phyloP scores from a whole-genome alignment of 2,329 filamentous ascomycete species.

The Blastomyces gilchristii region DNA sequence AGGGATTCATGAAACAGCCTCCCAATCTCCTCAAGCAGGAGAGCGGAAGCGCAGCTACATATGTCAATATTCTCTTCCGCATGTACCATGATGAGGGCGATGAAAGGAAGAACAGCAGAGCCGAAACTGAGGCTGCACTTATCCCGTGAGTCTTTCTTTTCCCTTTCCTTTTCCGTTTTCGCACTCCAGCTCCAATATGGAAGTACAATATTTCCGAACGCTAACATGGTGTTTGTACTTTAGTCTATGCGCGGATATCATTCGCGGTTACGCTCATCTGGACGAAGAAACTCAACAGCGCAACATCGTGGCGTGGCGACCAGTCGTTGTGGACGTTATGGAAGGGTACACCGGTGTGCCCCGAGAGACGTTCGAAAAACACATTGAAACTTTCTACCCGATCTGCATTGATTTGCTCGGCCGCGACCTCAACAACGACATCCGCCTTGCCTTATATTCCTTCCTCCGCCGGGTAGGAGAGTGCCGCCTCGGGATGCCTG shows the following conservation, averaged over 20 bases:
- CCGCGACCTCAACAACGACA: constrained; percentile 69
- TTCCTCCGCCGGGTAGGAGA: constrained; percentile 78
- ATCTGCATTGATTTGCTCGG: constrained; percentile 70
- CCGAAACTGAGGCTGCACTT: constrained; percentile 79
- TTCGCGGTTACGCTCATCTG: constrained; percentile 70
- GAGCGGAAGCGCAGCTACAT: constrained; percentile 81
- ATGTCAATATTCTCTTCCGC: constrained; percentile 87
- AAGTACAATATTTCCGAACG: not conserved
- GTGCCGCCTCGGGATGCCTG: constrained; percentile 45
- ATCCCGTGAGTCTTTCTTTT: constrained; percentile 52
- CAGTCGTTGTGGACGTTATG: constrained; percentile 91
- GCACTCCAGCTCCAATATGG: not conserved
- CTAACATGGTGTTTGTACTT: constrained; percentile 16
- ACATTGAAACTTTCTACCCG: constrained; percentile 77
- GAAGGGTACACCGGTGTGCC: constrained; percentile 87
- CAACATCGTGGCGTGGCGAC: constrained; percentile 94
- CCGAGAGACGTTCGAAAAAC: constrained; percentile 63
- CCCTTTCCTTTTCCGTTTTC: not conserved
- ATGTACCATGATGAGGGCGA: constrained; percentile 91
- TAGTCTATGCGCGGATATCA: constrained; percentile 81
- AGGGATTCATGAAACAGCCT: constrained; percentile 99
- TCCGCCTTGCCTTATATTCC: constrained; percentile 65
- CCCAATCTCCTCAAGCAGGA: constrained; percentile 97
- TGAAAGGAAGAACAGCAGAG: constrained; percentile 67
- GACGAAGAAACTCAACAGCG: constrained; percentile 95